Conservation (phyloP, 192 early-diverging fungal genomes). For the Allomyces macrogynus region DNA sequence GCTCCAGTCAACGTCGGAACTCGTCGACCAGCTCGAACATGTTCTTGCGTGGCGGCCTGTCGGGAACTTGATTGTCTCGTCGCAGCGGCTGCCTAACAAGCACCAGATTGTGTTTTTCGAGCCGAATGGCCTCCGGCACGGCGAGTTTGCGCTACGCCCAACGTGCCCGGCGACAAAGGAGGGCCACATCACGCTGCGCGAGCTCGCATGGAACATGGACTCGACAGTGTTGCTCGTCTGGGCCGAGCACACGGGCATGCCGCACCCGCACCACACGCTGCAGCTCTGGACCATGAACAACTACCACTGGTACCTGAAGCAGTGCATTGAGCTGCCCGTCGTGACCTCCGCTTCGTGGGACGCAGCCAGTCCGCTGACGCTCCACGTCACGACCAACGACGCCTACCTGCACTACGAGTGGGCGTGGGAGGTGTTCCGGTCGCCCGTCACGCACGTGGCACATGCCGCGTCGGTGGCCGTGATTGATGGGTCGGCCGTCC, state of each 20-base stretch:
- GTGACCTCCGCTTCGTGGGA: conserved; percentile 52
- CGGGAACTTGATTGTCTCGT: conserved; percentile 64
- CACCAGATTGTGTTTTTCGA: conserved; percentile 90
- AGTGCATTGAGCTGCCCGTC: conserved; percentile 37
- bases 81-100: conserved; percentile 47
- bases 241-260: conserved; percentile 15
- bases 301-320: conserved; percentile 93
- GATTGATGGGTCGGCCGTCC: conserved; percentile 38
- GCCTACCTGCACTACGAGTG: conserved; percentile 17
- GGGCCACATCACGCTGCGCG: conserved; percentile 21
- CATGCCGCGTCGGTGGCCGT: conserved; percentile 47
- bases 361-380: conserved; percentile 38
- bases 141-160: conserved; percentile 59
- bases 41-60: conserved; percentile 62
- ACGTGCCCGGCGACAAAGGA: conserved; percentile 9
- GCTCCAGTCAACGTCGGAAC: conserved; percentile 63
- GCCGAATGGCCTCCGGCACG: conserved; percentile 81
- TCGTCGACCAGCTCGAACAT: conserved; percentile 55
- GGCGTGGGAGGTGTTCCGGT: conserved; percentile 16
- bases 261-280: conserved; percentile 18
- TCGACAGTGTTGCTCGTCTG: conserved; percentile 67
- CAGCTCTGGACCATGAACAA: conserved; percentile 86
- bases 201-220: conserved; percentile 67
- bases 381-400: conserved; percentile 33
- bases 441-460: conserved; percentile 12